Evolutionary conservation across 192 early-diverging fungal genomes (phyloP), one percentile per base, ranked within the genome.

Genomic region (Linnemannia zychae): DNA sequence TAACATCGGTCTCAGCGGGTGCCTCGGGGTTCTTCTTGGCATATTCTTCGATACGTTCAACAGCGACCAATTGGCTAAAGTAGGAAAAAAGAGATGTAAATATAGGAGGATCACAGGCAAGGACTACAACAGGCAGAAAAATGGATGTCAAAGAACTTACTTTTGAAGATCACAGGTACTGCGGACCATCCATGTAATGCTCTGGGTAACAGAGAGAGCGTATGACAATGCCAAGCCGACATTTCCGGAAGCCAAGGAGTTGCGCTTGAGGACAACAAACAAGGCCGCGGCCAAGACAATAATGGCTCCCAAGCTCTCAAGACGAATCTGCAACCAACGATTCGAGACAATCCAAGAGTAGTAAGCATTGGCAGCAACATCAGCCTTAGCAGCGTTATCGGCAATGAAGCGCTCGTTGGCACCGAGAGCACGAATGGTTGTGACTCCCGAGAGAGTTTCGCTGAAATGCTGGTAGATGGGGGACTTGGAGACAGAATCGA

Each of bases 21-120:
- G 92, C 89, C 87, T 99, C 97, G n/a, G 92, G 89, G 28, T 91
- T 91, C 63, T 97, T 88, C 34, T 95, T 93, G 77, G 92, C 89
- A 75, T 97, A 98, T 87, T 97, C 94, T 47, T 91, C 88, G 66
- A 94, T 88, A 16, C 95, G 91, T 88, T 98, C 97, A 22, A 97
- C 95, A 5, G 93, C 88, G 53, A 95, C 96, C 89, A 97, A 88
- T 79, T 87, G 91, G 89, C 74, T 76, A 67, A 20, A 72, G 4
- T 46, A 0, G 11, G 1, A 50, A 17, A 53, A 34, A 13, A 67
- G 22, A 16, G 49, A 40, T 88, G 57, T 63, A 67, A 89, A 89
- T 48, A 44, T 44, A 44, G 9, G 40, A 9, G 40, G 9, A 44
- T 44, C 9, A n/a, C n/a, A n/a, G n/a, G n/a, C n/a, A n/a, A n/a